These are phyloP conservation scores for Uromyces viciae-fabae DNA, from an alignment of 1,284 basidiomycete genomes.

Conservation along the genomic window DNA sequence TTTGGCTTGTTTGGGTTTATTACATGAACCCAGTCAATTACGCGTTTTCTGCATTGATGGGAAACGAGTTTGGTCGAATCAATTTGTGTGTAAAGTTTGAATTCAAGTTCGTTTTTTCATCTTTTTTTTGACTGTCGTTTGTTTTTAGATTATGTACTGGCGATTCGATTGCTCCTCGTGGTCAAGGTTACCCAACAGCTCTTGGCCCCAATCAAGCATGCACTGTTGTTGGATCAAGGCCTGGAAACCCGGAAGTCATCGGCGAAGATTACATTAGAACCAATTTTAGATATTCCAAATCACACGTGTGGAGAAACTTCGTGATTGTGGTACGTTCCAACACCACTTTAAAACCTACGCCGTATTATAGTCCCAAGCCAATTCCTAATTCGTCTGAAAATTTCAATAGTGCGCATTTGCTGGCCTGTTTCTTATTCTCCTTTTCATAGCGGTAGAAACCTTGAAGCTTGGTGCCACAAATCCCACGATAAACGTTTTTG, in stretches of 20 bases:
- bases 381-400: background rate
- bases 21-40: slow-evolving; percentile 66
- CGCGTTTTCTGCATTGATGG: slow-evolving; percentile 73
- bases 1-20: slow-evolving; percentile 54
- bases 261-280: slow-evolving; percentile 55
- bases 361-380: too few relatives aligned
- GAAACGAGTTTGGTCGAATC: slow-evolving; percentile 76
- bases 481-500: slow-evolving; percentile 56
- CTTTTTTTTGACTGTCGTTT: too few relatives aligned
- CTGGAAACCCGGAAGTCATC: slow-evolving; percentile 53
- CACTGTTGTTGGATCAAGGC: slow-evolving; percentile 53
- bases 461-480: background rate
- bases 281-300: slow-evolving; percentile 55
- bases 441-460: slow-evolving; percentile 49
- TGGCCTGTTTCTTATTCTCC: slow-evolving; percentile 55
- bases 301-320: slow-evolving; percentile 58
- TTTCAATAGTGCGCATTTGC: slow-evolving; percentile 48
- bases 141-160: slow-evolving; percentile 19
- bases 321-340: slow-evolving; percentile 51
- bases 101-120: slow-evolving; percentile 31
- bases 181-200: slow-evolving; percentile 53
- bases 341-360: background rate
- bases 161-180: slow-evolving; percentile 54
- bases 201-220: slow-evolving; percentile 58
- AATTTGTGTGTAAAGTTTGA: slow-evolving; percentile 45